Base-by-base conservation (phyloP, 2,329 filamentous ascomycete species). In the Fusarium aywerte region DNA sequence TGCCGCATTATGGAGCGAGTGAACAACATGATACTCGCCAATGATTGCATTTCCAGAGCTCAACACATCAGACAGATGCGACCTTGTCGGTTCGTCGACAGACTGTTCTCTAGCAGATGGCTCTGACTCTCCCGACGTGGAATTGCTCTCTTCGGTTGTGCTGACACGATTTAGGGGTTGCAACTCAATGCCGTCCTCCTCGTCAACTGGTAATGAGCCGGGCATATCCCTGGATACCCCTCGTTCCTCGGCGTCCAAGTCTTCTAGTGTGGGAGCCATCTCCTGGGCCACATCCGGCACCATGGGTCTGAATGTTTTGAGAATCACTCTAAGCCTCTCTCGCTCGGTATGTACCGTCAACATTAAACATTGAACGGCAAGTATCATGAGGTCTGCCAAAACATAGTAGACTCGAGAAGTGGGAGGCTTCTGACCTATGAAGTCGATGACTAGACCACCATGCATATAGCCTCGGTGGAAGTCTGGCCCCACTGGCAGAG, bases 401-500 rank as follows among this genome's bases (percentile, higher is more conserved):
- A 90, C 66, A 43, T 90, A 82, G 49, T 84, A 82, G 16, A 86
- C 70, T 65, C 82, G 83, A 23, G 86, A 88, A 3, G 83, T 82
- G 3, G 89, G 86, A 5, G 88, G 86, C 67, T 84, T 85, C 75
- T 91, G 89, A 15, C 89, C 89, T 68, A 91, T 82, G 68, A 91
- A 89, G 72, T 91, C 89, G 69, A 90, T 84, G 23, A 91, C 81
- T 49, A 90, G 80, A 32, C 89, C 89, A 23, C 89, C 89, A 65
- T 91, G 89, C 23, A 90, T 81, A 72, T 90, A 91, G 23, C 88
- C 89, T 51, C 87, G 81, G 60, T 87, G 83, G 35, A 85, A 82
- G 70, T 90, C 89, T 61, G 83, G 82, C n/a, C 86, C 87, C 21
- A 79, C 77, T 0, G 87, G 84, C 1, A 87, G 77, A 9, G 84